phyloP scores from a whole-genome alignment of 2,329 filamentous ascomycete species.

The Aspergillus sp. region DNA sequence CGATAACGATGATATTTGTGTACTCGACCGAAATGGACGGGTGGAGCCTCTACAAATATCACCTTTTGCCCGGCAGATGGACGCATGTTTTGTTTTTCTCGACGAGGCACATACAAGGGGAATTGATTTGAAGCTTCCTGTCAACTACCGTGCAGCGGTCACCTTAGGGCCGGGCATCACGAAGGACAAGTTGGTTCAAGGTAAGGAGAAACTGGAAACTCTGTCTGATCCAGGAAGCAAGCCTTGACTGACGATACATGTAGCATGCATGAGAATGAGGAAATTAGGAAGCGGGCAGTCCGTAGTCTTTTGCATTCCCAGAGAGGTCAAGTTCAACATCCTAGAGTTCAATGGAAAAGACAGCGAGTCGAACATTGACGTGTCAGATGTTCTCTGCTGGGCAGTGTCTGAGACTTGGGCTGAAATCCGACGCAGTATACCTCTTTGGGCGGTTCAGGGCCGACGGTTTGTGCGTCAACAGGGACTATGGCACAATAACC shows the following conservation, averaged over 20 bases:
- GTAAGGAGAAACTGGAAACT: slow-evolving; percentile 29
- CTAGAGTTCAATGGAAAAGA: slow-evolving; percentile 7
- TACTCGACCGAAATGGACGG: slow-evolving; percentile 20
- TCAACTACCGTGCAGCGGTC: slow-evolving; percentile 54
- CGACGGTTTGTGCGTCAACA: slow-evolving; percentile 40
- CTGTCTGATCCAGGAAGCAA: too few relatives aligned
- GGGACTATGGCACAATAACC: slow-evolving; percentile 23
- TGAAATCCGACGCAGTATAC: slow-evolving; percentile 53
- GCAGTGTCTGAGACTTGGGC: slow-evolving; percentile 49
- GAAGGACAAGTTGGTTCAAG: slow-evolving; percentile 63
- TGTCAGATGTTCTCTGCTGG: slow-evolving; percentile 53
- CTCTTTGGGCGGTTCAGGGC: slow-evolving; percentile 56
- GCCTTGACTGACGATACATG: too few relatives aligned
- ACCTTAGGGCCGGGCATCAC: slow-evolving; percentile 58
- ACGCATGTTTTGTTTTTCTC: slow-evolving; percentile 57
- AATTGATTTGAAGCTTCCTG: slow-evolving; percentile 57
- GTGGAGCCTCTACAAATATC: slow-evolving; percentile 46
- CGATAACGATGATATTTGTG: slow-evolving; percentile 20
- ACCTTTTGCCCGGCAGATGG: slow-evolving; percentile 48
- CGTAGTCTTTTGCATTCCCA: slow-evolving; percentile 51
- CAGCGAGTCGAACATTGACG: slow-evolving; percentile 28
- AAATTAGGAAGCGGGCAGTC: slow-evolving; percentile 60
- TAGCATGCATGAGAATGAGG: slow-evolving; percentile 62
- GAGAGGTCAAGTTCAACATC: slow-evolving; percentile 53
- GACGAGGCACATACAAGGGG: slow-evolving; percentile 65